Conservation (phyloP, 2,329 filamentous ascomycete species). For the Hymenoscyphus salicellus region DNA sequence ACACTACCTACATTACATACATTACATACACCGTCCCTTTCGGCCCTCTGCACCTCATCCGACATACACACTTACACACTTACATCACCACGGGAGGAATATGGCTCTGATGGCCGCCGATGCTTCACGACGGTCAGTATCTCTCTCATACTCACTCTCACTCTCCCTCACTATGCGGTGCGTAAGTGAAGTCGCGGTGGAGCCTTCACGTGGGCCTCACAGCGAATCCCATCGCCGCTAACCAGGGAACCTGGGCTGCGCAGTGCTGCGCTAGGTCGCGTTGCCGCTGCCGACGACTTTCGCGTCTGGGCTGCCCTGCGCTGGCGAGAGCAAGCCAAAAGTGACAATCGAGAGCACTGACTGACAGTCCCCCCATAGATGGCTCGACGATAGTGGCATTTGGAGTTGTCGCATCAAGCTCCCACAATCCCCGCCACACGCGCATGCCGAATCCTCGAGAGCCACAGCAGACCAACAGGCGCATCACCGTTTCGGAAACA, state of each 20-base stretch:
- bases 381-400: constrained; percentile 34
- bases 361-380: constrained; percentile 28
- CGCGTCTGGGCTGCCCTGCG: background rate
- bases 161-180: background rate
- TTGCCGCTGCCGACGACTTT: constrained; percentile 5
- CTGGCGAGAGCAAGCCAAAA: background rate
- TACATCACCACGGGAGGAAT: background rate
- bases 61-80: background rate
- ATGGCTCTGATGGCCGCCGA: constrained; percentile 29
- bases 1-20: background rate
- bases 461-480: constrained; percentile 3
- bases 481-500: background rate
- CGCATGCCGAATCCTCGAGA: constrained; percentile 4
- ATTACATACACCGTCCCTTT: background rate
- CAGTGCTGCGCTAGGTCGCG: constrained; percentile 3
- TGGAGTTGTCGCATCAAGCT: constrained; percentile 37
- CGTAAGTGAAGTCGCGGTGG: background rate
- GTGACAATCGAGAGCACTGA: constrained; percentile 4
- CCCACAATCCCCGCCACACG: constrained; percentile 21
- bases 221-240: constrained; percentile 1
- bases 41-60: background rate
- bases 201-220: constrained; percentile 10
- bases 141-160: background rate
- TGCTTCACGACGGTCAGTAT: constrained; percentile 32
- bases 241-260: background rate